phyloP scores from a whole-genome alignment of 2,329 filamentous ascomycete genomes.

The Thielaviopsis euricoi region DNA sequence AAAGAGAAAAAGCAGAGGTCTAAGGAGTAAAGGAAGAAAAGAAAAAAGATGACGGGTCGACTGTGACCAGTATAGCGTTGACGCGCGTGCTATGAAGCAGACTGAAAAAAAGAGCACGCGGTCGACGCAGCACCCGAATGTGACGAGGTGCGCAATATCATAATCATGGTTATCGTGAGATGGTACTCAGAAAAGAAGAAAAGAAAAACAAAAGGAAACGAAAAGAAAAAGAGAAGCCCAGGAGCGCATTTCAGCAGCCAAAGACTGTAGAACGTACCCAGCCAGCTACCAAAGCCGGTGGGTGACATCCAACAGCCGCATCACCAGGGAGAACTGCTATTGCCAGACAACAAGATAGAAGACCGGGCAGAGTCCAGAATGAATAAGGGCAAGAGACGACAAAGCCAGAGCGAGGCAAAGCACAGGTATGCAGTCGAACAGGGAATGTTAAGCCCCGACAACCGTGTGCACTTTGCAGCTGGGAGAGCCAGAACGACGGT shows the following conservation, averaged over 20 bases:
- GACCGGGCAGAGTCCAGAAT: neutral
- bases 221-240: neutral
- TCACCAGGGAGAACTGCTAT: neutral
- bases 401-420: neutral
- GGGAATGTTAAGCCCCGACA: neutral
- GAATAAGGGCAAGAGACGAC: neutral
- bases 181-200: neutral
- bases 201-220: neutral
- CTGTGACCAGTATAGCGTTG: neutral
- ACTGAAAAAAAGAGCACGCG: neutral
- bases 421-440: neutral
- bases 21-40: slow-evolving; percentile 10
- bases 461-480: neutral
- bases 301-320: neutral
- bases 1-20: neutral
- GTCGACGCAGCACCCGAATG: too few species aligned
- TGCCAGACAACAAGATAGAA: neutral
- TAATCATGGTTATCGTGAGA: neutral
- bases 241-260: neutral
- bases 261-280: neutral
- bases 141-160: neutral
- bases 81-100: neutral
- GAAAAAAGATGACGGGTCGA: slow-evolving; percentile 14
- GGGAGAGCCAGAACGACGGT: neutral
- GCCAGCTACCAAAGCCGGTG: neutral